Evolutionary conservation across 1,284 basidiomycete genomes (phyloP), one percentile per base, ranked within the genome.

Genomic region (Apiotrichum laibachii): DNA sequence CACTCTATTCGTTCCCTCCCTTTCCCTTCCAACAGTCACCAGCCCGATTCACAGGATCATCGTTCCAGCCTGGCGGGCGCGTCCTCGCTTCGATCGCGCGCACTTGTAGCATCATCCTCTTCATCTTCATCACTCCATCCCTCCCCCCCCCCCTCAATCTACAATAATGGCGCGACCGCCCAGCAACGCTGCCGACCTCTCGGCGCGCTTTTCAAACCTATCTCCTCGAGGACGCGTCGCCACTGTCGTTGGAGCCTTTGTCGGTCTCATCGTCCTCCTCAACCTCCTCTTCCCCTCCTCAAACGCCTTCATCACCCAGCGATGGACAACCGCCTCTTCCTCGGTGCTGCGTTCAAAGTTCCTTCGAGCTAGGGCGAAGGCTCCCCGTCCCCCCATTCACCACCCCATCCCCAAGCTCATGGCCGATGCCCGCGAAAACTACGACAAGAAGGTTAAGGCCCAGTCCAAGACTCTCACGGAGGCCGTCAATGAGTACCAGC

Each of bases 391-490:
- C 9, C 72, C 76, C 8, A 77, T 80, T 50, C 69, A 84, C 26
- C 92, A 95, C 73, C 91, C 92, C 1, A 93, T 94, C 64, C 84
- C 88, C 0, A 80, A 80, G 56, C 83, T 95, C 60, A 94, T 96
- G 85, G 83, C 84, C 11, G 84, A 89, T 0, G 92, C 91, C 0
- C 86, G 88, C 67, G 76, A 77, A 22, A 80, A 81, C 43, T 94
- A 85, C 68, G 82, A 85, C 35, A 75, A 79, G n/a, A 85, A 89
- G 64, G 72, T 96, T 18, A 79, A 75, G 1, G 79, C 81, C 45
- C 92, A 96, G 78, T 92, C 89, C 72, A 84, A 83, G 68, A 88
- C 88, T 0, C 80, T 96, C 18, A 72, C 76, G 11, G 84, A 84
- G 40, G 92, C 92, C 0, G 87, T 90, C 1, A 77, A 78, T 7